Base-by-base conservation (phyloP, 106 monocot genomes). In the Dendrobium catenatum region DNA sequence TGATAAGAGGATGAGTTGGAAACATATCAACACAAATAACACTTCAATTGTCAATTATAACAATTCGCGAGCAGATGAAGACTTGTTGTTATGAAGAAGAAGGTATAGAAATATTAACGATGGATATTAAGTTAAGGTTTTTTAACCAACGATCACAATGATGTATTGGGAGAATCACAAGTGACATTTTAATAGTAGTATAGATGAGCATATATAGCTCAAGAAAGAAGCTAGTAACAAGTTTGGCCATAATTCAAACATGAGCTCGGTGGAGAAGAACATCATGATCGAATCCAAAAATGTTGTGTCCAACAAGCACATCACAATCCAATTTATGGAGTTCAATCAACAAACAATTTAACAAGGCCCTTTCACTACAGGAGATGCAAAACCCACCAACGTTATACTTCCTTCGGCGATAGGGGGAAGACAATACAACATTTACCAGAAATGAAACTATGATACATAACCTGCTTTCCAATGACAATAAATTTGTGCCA, bases 281-380 rank as follows among this genome's bases (percentile, higher is more conserved):
- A 85, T 98, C 98, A 81, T 95, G 88, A 81, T 98, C 98, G 86
- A 98, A 98, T 49, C 98, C 94, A 73, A 94, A 98, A 72, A 98
- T 98, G 73, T 98, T 98, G 75, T 98, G 98, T 27, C 98, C 98
- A 75, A 98, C 91, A 87, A 98, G 91, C 77, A 91, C 88, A 85
- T 98, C 98, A 80, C 86, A 86, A 72, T 98, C 98, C 84, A 98
- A 54, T 85, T 95, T 98, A 85, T 89, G 87, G 58, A 98, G 81
- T 82, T 98, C 93, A 77, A 91, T 89, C 94, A 98, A 95, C 84
- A 98, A 91, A 37, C 93, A 89, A 64, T 98, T 98, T 83, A 98
- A 58, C 86, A 98, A 80, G 43, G 98, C 98, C 43, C 98, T 90
- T 80, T 98, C 98, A 85, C 98, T 94, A 75, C 75, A 85, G 70